Base-by-base conservation (phyloP, 2,329 filamentous ascomycete species). In the Aureobasidium sp. region DNA sequence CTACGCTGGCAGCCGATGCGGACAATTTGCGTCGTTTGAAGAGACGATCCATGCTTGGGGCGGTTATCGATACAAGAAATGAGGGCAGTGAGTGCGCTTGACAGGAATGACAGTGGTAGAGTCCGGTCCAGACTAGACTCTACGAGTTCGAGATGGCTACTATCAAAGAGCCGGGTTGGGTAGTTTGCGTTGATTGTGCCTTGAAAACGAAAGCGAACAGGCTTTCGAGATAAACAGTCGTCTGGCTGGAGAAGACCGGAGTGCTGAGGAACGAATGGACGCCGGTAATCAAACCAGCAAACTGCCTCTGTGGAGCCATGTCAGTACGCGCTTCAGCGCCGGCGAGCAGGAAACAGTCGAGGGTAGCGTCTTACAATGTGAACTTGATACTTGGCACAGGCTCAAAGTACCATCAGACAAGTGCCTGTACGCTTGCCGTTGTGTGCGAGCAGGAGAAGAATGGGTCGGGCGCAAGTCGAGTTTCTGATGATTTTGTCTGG, bases 191-290 rank as follows among this genome's bases (percentile, higher is more conserved):
- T 14, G n/a, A 49, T 4, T 31, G 45, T 29, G 45, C 36, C 37
- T 39, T 51, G 34, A 31, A 34, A 11, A 25, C n/a, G 45, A 51
- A 39, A 20, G 31, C 20, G 42, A 31, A 48, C 44, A 20, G 12
- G 22, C 51, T 55, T 15, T 22, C 22, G 37, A 55, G 20, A 20
- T 39, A 27, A 44, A 47, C n/a, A 57, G 27, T 15, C 29, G 53
- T 47, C 37, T 34, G 15, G 12, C 17, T 57, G n/a, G 27, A 15
- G 20, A 63, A 52, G 53, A 17, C 61, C 22, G 44, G 47, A 49
- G 27, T 72, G 68, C 73, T 71, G 49, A 68, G 37, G 70, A 75
- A 74, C 67, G 73, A 75, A 68, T 66, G 74, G 74, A 76, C 73
- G 73, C 73, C 73, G 73, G 71, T 67, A 49, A 58, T 64, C 58